These are phyloP conservation scores for Veloboletus limbatus DNA, from an alignment of 1,284 basidiomycete species.

Conservation along the genomic window DNA sequence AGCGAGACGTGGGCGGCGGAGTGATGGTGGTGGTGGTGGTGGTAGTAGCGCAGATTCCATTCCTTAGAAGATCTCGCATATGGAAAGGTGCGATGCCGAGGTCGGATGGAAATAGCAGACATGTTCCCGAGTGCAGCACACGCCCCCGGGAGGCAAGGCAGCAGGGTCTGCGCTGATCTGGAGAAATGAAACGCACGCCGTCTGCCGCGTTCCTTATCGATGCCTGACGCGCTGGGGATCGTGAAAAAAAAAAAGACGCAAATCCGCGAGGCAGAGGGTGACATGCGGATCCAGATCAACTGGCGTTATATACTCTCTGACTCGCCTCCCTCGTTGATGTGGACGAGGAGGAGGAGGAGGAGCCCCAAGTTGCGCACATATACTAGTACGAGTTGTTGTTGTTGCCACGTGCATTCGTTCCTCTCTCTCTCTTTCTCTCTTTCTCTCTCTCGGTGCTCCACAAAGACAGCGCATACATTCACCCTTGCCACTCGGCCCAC, in stretches of 20 bases:
- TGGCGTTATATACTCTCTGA: too few relatives aligned
- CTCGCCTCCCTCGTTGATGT: too few relatives aligned
- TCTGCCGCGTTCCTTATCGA: constrained; percentile 27
- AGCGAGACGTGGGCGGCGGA: too few relatives aligned
- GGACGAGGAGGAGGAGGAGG: too few relatives aligned
- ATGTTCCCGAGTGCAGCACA: constrained; percentile 22
- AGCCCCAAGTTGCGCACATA: too few relatives aligned
- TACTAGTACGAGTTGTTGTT: too few relatives aligned
- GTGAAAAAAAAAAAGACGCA: constrained; percentile 15
- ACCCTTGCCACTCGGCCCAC: constrained; percentile 9
- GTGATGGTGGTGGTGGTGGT: too few relatives aligned
- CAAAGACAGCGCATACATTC: constrained; percentile 22
- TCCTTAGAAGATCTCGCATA: constrained; percentile 19
- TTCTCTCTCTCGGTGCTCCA: too few relatives aligned
- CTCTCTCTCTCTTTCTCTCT: constrained; percentile 6
- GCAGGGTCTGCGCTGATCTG: too few relatives aligned
- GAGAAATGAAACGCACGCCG: constrained; percentile 34
- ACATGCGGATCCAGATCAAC: constrained; percentile 27
- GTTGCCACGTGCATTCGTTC: constrained; percentile 20
- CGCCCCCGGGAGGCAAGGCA: constrained; percentile 23
- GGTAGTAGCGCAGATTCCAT: constrained; percentile 25
- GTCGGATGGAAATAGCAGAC: constrained; percentile 20
- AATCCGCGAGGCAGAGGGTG: constrained; percentile 29
- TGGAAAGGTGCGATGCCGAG: constrained; percentile 22
- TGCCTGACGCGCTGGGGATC: constrained; percentile 14